Percentiles rank a stretch among this genome's conserved stretches.
phyloP scores from a whole-genome alignment of 2,329 filamentous ascomycete genomes.

The Aureobasidium melanogenum region DNA sequence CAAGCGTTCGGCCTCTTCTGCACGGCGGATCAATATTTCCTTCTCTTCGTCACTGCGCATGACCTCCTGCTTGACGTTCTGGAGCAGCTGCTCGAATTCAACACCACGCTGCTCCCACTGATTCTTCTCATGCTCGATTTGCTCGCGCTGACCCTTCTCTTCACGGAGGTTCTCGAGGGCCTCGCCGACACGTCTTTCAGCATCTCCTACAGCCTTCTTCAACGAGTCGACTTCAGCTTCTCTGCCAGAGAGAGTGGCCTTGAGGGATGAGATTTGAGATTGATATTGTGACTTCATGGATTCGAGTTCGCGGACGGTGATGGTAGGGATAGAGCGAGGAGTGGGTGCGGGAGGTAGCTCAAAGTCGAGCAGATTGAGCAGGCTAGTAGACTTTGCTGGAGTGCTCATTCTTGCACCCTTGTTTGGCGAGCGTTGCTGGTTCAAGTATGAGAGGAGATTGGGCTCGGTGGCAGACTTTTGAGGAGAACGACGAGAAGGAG shows the following conservation, averaged over 20 bases:
- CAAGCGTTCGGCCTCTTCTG: constrained; percentile 69
- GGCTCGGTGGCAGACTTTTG: constrained; percentile 41
- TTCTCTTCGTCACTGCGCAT: constrained; percentile 68
- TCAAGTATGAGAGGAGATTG: constrained; percentile 35
- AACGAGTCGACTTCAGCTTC: constrained; percentile 84
- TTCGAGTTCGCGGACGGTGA: constrained; percentile 87
- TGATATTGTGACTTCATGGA: constrained; percentile 83
- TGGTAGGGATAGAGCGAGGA: constrained; percentile 79
- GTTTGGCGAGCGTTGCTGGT: constrained; percentile 33
- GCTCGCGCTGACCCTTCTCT: constrained; percentile 60
- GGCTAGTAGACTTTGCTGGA: constrained; percentile 37
- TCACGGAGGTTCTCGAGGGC: constrained; percentile 76
- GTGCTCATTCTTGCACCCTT: constrained; percentile 28
- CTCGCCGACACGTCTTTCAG: constrained; percentile 84
- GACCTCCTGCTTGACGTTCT: constrained; percentile 74
- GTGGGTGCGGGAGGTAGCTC: constrained; percentile 92
- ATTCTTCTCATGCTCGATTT: constrained; percentile 64
- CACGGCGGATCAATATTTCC: constrained; percentile 65
- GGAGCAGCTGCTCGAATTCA: constrained; percentile 76
- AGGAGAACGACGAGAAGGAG: constrained; percentile 36
- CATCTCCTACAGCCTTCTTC: constrained; percentile 79
- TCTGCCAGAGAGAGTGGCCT: constrained; percentile 82
- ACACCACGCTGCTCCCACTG: constrained; percentile 77
- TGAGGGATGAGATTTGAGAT: constrained; percentile 89
- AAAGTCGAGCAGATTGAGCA: constrained; percentile 72